Evolutionary conservation across 2,329 filamentous ascomycete genomes (phyloP), one percentile per base, ranked within the genome.

Genomic region (Neocatenulostroma microsporum): DNA sequence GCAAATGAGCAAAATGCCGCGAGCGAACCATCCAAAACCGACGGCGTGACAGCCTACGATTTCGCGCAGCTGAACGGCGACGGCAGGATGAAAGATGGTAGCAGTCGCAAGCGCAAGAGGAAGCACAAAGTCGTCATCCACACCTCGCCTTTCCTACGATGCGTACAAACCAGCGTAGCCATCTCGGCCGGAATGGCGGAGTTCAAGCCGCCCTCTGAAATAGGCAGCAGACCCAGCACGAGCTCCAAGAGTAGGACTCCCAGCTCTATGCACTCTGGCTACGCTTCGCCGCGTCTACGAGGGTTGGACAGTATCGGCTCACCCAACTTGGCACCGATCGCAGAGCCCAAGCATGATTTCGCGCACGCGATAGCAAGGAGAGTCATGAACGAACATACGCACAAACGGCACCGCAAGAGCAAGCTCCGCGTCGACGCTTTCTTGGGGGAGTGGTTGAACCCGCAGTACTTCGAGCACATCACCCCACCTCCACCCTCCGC

Each of bases 401-500:
- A 57, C 5, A 59, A 60, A 19, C 51, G 60, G 13, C 45, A 54
- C 41, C 41, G 50, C 10, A 82, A 76, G 45, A 67, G 75, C 3
- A 70, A 79, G 8, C 64, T 98, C 31, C 82, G 91, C 1, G 73
- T 98, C 5, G 91, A 98, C 62, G 82, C 88, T 0, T 95, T 93
- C 55, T 71, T 98, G 0, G 89, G 91, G 32, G 91, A 98, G 68
- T 98, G 91, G 91, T 71, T 96, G 20, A 84, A 83, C 2, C 85
- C 87, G 1, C 82, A 88, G 55, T 98, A 98, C 60, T 98, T 89
- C 54, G 87, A 94, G 45, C 74, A 83, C 35, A 95, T 95, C 46
- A 89, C 84, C 0, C 84, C 87, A 3, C 91, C 91, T 9, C 91
- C 91, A 0, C 77, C 78, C 28, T 89, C 86, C 3, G 76, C 81